Evolutionary conservation across 148 eudicot genomes (phyloP).

Genomic region (Rhododendron simsii): DNA sequence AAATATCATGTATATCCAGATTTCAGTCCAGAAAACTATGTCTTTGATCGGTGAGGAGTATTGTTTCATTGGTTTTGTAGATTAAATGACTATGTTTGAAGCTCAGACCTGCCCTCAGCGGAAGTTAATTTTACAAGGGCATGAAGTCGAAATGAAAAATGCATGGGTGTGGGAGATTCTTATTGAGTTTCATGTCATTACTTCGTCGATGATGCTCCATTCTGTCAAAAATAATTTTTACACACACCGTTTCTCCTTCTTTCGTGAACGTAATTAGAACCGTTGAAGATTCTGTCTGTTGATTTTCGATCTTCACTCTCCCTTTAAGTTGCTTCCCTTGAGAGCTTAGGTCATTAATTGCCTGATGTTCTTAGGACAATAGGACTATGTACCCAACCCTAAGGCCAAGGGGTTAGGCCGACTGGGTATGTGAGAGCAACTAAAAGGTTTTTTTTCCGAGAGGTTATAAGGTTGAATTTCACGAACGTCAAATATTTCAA

Average conservation of each 20-base stretch:
- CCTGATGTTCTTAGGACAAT: not conserved
- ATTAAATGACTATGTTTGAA: constrained; percentile 12
- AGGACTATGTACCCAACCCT: not conserved
- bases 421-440: too few species aligned
- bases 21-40: constrained; percentile 10
- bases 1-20: constrained; percentile 41
- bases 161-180: not conserved
- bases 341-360: not conserved
- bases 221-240: not conserved
- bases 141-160: not conserved
- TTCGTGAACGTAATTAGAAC: not conserved
- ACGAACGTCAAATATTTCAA: too few species aligned
- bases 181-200: not conserved
- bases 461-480: too few species aligned
- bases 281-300: not conserved
- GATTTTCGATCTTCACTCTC: not conserved
- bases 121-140: not conserved
- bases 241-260: not conserved
- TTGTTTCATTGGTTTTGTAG: constrained; percentile 23
- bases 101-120: not conserved
- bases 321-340: not conserved
- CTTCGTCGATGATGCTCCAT: not conserved
- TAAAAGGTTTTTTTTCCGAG: too few species aligned
- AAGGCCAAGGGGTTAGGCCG: too few species aligned
- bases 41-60: constrained; percentile 19